phyloP scores from a whole-genome alignment of 345 rosid genomes.

The Eucalyptus shirleyi region DNA sequence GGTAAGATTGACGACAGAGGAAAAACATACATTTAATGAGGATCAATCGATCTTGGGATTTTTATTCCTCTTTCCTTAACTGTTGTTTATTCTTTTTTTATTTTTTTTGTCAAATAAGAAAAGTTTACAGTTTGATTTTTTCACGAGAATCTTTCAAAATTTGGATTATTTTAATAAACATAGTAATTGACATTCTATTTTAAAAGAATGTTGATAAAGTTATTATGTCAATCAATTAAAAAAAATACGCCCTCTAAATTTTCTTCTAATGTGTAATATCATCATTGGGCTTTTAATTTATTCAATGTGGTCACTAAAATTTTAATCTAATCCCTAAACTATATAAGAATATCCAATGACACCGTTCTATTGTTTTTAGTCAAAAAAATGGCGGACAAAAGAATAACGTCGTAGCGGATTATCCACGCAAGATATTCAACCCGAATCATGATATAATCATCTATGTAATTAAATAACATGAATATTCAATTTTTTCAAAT shows the following conservation, averaged over 20 bases:
- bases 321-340: neutral
- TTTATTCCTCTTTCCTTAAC: neutral
- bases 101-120: neutral
- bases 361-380: no score
- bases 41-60: neutral
- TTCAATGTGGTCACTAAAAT: no score
- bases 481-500: no score
- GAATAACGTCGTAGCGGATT: no score
- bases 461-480: neutral
- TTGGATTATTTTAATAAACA: neutral
- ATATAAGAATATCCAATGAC: neutral
- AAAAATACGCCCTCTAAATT: neutral
- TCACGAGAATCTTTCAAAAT: neutral
- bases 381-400: neutral
- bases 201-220: neutral
- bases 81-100: neutral
- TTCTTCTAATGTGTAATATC: neutral
- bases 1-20: neutral
- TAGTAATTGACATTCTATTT: neutral
- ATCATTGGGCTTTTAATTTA: fast-evolving
- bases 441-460: neutral
- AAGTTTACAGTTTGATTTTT: neutral
- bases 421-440: neutral
- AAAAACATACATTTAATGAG: neutral
- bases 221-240: neutral